Evolutionary conservation across 2,329 filamentous ascomycete species (phyloP).

Genomic region (Pyrenophora tritici-repentis): DNA sequence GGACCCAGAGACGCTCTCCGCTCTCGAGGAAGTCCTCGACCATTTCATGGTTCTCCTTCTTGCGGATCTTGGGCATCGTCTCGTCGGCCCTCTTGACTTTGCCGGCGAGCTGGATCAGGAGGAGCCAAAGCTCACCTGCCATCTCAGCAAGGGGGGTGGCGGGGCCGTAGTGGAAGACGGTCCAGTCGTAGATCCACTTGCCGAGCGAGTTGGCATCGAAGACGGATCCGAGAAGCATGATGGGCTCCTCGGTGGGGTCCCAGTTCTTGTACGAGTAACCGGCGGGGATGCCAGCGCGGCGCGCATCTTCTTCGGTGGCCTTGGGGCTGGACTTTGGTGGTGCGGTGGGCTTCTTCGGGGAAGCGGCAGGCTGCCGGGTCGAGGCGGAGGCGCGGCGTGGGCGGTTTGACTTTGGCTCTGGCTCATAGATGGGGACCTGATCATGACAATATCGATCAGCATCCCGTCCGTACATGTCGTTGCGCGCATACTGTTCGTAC

Average conservation of each 20-base stretch:
- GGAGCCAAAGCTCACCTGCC: slow-evolving; percentile 92
- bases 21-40: slow-evolving; percentile 89
- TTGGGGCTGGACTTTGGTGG: slow-evolving; percentile 45
- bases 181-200: slow-evolving; percentile 99
- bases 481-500: slow-evolving; percentile 56
- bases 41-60: slow-evolving; percentile 74
- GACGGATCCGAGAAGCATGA: slow-evolving; percentile 90
- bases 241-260: slow-evolving; percentile 92
- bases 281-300: slow-evolving; percentile 71
- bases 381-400: slow-evolving; percentile 61
- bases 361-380: slow-evolving; percentile 48
- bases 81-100: slow-evolving; percentile 93
- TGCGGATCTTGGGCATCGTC: slow-evolving; percentile 72
- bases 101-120: slow-evolving; percentile 89
- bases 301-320: slow-evolving; percentile 69
- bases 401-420: slow-evolving; percentile 53
- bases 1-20: slow-evolving; percentile 83
- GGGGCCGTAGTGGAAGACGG: slow-evolving; percentile 84
- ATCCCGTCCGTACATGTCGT: slow-evolving; percentile 58
- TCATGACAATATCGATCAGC: slow-evolving; percentile 59
- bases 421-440: slow-evolving; percentile 55
- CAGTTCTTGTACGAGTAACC: slow-evolving; percentile 98
- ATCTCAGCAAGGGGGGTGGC: slow-evolving; percentile 84
- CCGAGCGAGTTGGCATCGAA: slow-evolving; percentile 97
- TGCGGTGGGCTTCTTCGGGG: slow-evolving; percentile 42